A percentile compares a stretch with the other conserved stretches of the same genome.
Evolutionary conservation across 805 yeast species (phyloP).

Genomic region (Yamadazyma nakazawae): DNA sequence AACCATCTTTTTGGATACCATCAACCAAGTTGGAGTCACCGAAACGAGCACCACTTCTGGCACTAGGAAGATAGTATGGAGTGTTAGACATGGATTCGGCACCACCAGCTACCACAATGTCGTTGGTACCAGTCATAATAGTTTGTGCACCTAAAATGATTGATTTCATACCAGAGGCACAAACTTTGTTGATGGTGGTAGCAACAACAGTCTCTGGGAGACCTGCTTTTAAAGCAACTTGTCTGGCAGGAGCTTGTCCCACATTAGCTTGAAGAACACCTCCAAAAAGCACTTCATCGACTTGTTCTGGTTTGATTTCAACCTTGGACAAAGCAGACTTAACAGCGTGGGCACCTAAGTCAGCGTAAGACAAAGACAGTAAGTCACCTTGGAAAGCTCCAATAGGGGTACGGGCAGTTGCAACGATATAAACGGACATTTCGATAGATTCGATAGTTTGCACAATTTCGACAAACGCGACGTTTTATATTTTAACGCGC

Average conservation of each 20-base stretch:
- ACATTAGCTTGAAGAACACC: constrained; percentile 88
- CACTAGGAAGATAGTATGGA: constrained; percentile 72
- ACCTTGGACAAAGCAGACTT: constrained; percentile 81
- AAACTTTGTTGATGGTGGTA: constrained; percentile 91
- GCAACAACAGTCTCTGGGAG: constrained; percentile 77
- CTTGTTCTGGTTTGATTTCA: constrained; percentile 68
- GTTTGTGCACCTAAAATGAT: constrained; percentile 88
- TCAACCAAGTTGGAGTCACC: constrained; percentile 81
- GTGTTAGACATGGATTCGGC: constrained; percentile 96
- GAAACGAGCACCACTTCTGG: constrained; percentile 85
- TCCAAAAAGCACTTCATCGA: constrained; percentile 90
- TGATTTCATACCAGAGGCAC: constrained; percentile 95
- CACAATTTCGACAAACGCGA: not conserved
- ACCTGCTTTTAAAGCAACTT: constrained; percentile 90
- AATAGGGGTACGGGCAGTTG: constrained; percentile 92
- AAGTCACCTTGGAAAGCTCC: constrained; percentile 91
- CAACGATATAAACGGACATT: constrained; percentile 73
- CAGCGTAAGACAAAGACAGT: constrained; percentile 71
- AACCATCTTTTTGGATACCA: constrained; percentile 90
- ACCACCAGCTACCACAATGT: constrained; percentile 94
- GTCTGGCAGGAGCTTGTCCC: constrained; percentile 98
- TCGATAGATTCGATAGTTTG: not conserved
- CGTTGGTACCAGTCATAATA: constrained; percentile 84
- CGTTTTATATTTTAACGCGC: not conserved
- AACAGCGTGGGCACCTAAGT: constrained; percentile 90